Percentiles rank a stretch among this genome's conserved stretches.
Conservation (phyloP, 768 basidiomycete genomes). For the Phanerochaete carnosa region DNA sequence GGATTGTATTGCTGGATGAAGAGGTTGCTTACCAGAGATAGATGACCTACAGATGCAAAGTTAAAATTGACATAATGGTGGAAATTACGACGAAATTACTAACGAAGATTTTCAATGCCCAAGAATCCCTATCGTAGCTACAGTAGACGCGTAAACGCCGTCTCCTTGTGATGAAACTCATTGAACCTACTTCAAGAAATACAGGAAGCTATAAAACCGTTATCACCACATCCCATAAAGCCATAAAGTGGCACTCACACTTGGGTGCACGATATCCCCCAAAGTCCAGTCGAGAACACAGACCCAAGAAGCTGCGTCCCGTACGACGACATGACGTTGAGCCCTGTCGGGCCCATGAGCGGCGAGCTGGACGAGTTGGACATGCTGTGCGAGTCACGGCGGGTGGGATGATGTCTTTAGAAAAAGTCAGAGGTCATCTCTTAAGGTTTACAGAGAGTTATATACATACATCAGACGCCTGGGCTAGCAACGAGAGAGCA, state of each 20-base stretch:
- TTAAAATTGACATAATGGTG: neutral
- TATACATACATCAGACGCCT: too few relatives aligned
- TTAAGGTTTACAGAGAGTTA: too few relatives aligned
- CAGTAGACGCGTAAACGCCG: too few relatives aligned
- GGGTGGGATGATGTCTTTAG: too few relatives aligned
- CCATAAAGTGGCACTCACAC: neutral
- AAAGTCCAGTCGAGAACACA: neutral
- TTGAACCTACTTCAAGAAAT: neutral
- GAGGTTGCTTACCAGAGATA: neutral
- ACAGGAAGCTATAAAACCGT: neutral
- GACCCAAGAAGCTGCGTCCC: neutral
- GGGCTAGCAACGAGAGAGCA: too few relatives aligned
- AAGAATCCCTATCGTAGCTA: neutral
- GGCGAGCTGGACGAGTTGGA: too few relatives aligned
- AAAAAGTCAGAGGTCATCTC: too few relatives aligned
- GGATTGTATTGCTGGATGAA: neutral
- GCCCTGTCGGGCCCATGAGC: neutral
- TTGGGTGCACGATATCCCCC: neutral
- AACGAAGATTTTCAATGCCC: neutral
- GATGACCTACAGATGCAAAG: neutral
- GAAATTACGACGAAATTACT: neutral
- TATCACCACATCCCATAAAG: neutral
- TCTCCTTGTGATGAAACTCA: too few relatives aligned
- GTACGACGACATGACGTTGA: neutral
- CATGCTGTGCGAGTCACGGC: too few relatives aligned